Percentiles rank a stretch among this genome's conserved stretches.
phyloP scores from a whole-genome alignment of 179 eudicot species.

The Carnegiea gigantea region DNA sequence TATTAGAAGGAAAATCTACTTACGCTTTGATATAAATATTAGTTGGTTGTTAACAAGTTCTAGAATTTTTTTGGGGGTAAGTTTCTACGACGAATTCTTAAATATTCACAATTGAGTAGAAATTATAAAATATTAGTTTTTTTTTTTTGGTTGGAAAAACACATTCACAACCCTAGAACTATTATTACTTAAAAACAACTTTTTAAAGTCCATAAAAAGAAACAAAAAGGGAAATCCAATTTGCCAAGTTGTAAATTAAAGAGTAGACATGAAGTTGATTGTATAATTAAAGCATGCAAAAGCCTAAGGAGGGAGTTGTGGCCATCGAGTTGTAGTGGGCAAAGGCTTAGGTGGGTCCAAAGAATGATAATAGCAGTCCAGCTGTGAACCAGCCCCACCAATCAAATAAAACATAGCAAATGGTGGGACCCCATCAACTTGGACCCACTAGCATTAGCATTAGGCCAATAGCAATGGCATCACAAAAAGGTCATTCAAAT shows the following conservation, averaged over 20 bases:
- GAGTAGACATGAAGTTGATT: not conserved
- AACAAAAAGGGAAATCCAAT: not conserved
- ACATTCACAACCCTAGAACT: not conserved
- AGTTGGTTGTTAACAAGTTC: too few species aligned
- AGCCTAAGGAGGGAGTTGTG: not conserved
- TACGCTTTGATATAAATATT: too few species aligned
- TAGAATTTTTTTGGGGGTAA: too few species aligned
- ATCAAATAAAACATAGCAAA: slow-evolving; percentile 1
- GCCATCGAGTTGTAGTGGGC: too few species aligned
- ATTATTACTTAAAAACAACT: too few species aligned
- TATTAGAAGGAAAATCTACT: too few species aligned
- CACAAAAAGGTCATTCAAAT: not conserved
- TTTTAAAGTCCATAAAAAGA: not conserved
- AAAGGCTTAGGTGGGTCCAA: not conserved
- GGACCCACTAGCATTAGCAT: not conserved
- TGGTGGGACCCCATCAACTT: slow-evolving; percentile 6
- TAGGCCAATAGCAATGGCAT: not conserved
- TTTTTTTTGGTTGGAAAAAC: too few species aligned
- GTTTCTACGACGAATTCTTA: too few species aligned
- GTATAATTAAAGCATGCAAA: not conserved
- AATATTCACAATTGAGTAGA: too few species aligned
- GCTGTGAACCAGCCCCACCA: slow-evolving; percentile 8
- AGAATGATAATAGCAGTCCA: not conserved
- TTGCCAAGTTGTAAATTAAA: not conserved
- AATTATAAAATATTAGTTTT: too few species aligned